Conservation (phyloP, 2,329 filamentous ascomycete species). For the Ceratocystis ficicola region DNA sequence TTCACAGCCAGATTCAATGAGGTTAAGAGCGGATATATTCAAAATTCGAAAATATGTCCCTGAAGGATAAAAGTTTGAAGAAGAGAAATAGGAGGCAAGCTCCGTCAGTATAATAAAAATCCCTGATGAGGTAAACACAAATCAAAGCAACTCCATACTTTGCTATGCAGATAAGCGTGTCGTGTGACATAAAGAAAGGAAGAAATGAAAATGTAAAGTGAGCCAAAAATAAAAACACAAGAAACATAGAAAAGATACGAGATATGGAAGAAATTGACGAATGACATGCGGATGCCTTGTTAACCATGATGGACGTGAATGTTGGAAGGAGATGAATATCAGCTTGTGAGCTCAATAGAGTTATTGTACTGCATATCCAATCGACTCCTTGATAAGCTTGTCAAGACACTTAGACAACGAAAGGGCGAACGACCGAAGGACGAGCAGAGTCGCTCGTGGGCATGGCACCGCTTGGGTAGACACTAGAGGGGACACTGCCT, state of each 20-base stretch:
- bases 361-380: background rate
- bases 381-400: background rate
- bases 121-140: background rate
- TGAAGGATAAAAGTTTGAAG: background rate
- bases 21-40: background rate
- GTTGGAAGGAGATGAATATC: background rate
- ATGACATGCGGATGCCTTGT: background rate
- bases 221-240: background rate
- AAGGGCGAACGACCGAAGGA: conserved; percentile 9
- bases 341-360: background rate
- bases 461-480: too few relatives aligned
- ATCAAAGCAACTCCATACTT: background rate
- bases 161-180: background rate
- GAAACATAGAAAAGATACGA: background rate
- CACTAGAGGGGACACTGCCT: too few relatives aligned
- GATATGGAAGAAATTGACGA: background rate
- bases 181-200: background rate
- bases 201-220: background rate
- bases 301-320: background rate
- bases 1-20: too few relatives aligned
- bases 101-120: background rate
- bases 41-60: background rate
- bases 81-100: background rate
- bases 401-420: conserved; percentile 12
- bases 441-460: too few relatives aligned